phyloP scores from a whole-genome alignment of 768 basidiomycete species.

The Rhodotorula kratochvilovae region DNA sequence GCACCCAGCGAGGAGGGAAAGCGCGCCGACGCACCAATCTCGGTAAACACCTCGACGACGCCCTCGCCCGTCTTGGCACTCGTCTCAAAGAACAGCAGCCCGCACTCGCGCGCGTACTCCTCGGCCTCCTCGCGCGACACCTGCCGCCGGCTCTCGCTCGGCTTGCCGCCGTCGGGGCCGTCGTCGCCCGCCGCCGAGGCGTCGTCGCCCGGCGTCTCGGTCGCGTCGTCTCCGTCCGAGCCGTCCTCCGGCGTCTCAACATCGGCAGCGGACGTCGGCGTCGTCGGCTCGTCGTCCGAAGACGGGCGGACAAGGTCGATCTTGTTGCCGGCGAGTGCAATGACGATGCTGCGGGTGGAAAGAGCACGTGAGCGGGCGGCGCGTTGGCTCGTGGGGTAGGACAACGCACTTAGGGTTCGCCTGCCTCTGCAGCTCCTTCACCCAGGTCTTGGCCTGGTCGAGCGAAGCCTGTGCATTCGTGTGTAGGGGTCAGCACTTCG shows the following conservation, averaged over 20 bases:
- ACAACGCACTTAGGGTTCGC: conserved; percentile 86
- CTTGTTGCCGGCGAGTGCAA: conserved; percentile 97
- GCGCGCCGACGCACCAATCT: conserved; percentile 67
- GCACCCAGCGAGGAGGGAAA: not conserved
- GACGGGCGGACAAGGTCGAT: conserved; percentile 60
- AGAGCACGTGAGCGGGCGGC: not conserved
- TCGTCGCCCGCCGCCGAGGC: conserved; percentile 49
- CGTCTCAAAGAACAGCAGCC: conserved; percentile 92
- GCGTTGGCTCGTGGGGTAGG: not conserved
- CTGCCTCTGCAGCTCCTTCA: conserved; percentile 96
- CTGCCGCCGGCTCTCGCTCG: conserved; percentile 68
- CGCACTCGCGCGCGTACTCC: conserved; percentile 92
- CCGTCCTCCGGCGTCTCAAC: not conserved
- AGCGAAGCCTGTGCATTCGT: conserved; percentile 59
- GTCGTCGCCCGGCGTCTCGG: conserved; percentile 60
- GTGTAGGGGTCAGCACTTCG: conserved; percentile 28
- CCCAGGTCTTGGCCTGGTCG: conserved; percentile 99
- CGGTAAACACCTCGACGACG: conserved; percentile 92
- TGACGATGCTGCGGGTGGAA: conserved; percentile 55
- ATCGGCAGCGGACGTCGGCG: conserved; percentile 45
- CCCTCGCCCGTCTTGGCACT: conserved; percentile 96
- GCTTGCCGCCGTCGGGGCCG: conserved; percentile 53
- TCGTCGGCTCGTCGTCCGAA: conserved; percentile 23
- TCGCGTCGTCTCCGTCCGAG: conserved; percentile 76
- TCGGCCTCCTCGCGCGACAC: conserved; percentile 92